Conservation (phyloP, 768 basidiomycete genomes). For the Boletus vinaceobasis region DNA sequence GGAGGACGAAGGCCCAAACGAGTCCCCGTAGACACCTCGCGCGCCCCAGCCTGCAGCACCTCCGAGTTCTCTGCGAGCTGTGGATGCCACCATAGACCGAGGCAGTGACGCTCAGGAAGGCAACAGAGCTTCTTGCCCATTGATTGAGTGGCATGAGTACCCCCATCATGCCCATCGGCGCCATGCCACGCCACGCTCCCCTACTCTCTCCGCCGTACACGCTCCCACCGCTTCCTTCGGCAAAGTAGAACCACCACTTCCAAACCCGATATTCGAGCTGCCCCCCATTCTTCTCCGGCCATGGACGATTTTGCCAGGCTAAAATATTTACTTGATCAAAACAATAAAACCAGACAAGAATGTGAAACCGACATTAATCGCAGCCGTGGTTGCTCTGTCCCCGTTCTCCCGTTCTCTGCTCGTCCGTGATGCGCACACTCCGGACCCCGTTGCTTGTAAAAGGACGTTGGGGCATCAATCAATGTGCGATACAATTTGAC, state of each 20-base stretch:
- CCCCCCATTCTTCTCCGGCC: constrained; percentile 89
- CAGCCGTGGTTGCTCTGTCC: constrained; percentile 77
- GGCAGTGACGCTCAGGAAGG: constrained; percentile 45
- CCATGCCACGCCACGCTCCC: constrained; percentile 30
- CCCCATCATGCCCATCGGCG: constrained; percentile 39
- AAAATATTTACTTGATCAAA: constrained; percentile 6
- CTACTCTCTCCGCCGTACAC: constrained; percentile 51
- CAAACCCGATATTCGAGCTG: constrained; percentile 52
- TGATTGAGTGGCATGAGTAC: constrained; percentile 35
- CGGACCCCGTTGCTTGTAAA: too few relatives aligned
- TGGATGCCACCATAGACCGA: constrained; percentile 58
- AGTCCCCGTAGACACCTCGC: constrained; percentile 69
- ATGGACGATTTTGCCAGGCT: constrained; percentile 89
- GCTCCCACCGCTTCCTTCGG: constrained; percentile 38
- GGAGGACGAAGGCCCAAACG: constrained; percentile 44
- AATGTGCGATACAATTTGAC: too few relatives aligned
- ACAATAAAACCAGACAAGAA: neutral
- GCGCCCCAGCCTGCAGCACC: constrained; percentile 50
- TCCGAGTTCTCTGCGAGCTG: constrained; percentile 63
- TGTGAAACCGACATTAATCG: constrained; percentile 63
- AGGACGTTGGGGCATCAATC: too few relatives aligned
- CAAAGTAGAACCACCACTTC: constrained; percentile 41
- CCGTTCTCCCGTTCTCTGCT: constrained; percentile 65
- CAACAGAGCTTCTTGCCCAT: constrained; percentile 46
- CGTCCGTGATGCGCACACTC: constrained; percentile 49